Conservation (phyloP, 148 eudicot genomes). For the Cornus kousa region DNA sequence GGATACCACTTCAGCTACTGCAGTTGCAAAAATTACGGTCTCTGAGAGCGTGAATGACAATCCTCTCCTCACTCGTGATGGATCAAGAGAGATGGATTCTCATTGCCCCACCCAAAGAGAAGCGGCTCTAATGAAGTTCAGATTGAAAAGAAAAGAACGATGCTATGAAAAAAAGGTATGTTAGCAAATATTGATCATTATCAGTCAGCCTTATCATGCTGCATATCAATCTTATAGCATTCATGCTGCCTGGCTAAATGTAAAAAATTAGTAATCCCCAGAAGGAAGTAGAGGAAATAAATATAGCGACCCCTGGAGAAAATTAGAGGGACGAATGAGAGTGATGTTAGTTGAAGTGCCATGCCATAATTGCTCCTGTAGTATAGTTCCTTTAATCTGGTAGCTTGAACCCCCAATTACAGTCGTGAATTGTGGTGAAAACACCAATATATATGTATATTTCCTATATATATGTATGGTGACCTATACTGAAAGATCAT, state of each 20-base stretch:
- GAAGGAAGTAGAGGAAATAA: no score
- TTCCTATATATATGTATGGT: no score
- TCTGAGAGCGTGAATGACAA: constrained; percentile 30
- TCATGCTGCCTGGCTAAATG: not conserved
- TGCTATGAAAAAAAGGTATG: constrained; percentile 53
- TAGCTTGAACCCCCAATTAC: no score
- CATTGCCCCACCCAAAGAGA: constrained; percentile 37
- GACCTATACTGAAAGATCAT: not conserved
- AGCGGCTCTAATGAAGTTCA: constrained; percentile 51
- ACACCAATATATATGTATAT: no score
- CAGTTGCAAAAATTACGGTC: not conserved
- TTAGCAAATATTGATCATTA: not conserved
- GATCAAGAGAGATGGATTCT: constrained; percentile 22
- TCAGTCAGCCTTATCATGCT: not conserved
- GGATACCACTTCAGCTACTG: constrained; percentile 16
- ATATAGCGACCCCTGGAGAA: no score
- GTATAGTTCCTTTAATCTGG: no score
- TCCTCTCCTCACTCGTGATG: not conserved
- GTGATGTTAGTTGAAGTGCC: no score
- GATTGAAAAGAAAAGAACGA: constrained; percentile 46
- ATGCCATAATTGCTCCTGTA: no score
- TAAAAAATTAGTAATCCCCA: no score
- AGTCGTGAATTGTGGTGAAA: no score
- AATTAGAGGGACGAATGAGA: no score
- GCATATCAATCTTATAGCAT: not conserved